Evolutionary conservation across 768 basidiomycete genomes (phyloP).

Genomic region (Boletus rubroflammeus): DNA sequence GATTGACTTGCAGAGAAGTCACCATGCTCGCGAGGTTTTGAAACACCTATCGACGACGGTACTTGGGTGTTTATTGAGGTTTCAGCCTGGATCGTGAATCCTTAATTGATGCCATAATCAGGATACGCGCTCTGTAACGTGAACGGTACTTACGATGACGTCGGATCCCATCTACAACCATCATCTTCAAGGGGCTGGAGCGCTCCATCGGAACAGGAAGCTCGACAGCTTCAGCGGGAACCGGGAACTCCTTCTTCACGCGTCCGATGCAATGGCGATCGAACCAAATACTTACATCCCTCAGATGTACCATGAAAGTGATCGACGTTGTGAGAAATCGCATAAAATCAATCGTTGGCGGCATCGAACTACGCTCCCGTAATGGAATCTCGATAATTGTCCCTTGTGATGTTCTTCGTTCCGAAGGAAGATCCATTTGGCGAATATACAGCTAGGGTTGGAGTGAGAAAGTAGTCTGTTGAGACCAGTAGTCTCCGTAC

Average conservation of each 20-base stretch:
- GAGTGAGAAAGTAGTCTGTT: neutral
- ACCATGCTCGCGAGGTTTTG: no score
- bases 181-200: slow-evolving; percentile 51
- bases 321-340: slow-evolving; percentile 86
- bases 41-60: no score
- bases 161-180: slow-evolving; percentile 49
- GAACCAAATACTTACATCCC: slow-evolving; percentile 72
- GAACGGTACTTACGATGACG: slow-evolving; percentile 29
- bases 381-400: slow-evolving; percentile 64
- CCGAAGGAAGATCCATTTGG: slow-evolving; percentile 51
- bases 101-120: slow-evolving; percentile 28
- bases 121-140: neutral
- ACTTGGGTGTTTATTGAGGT: no score
- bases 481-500: slow-evolving; percentile 31
- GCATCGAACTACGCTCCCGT: slow-evolving; percentile 72
- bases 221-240: slow-evolving; percentile 43
- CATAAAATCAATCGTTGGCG: slow-evolving; percentile 75
- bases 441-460: slow-evolving; percentile 64
- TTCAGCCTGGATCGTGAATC: slow-evolving; percentile 72
- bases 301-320: slow-evolving; percentile 82
- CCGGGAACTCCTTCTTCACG: slow-evolving; percentile 45
- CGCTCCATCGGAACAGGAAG: slow-evolving; percentile 53
- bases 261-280: slow-evolving; percentile 65
- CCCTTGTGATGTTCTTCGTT: slow-evolving; percentile 59
- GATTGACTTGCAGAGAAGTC: no score